Base-by-base conservation (phyloP, 2,329 filamentous ascomycete species). In the Pseudogymnoascus sp. region DNA sequence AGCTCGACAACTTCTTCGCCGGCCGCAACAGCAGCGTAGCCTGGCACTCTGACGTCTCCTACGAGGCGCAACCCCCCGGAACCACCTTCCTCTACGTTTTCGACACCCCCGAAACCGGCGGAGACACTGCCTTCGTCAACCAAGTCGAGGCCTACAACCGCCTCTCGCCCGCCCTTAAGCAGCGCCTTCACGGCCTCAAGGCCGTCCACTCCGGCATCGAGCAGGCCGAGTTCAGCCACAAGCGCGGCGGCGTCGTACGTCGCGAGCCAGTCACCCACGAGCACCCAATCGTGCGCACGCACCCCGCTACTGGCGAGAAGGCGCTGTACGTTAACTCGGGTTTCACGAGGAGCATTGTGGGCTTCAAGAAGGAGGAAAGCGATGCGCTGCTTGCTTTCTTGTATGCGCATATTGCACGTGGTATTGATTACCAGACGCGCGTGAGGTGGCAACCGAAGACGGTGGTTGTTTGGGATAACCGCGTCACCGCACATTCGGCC, bases 1-100 rank as follows among this genome's bases (percentile, higher is more conserved):
- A 78, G 2, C 81, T 78, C 18, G 75, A 81, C 18, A 77, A 82
- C 57, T 89, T 88, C 73, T 86, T 91, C 66, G 75, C 81, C 60
- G 82, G 83, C 53, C 82, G 88, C 20, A 92, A 89, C 3, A 93
- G 87, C 74, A 89, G 87, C 1, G 85, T 95, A 1, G 90, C 90
- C 6, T 96, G 91, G 91, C 91, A 96, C 75, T 89, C 86, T 0
- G 91, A 96, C 67, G 87, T 96, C 1, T 89, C 88, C 0, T 96
- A 95, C 71, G 92, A 96, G 76, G 77, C 83, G 66, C 91, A 97
- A 75, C 91, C 92, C 1, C 91, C 92, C 0, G 90, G 91, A 30
- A 96, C 91, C 0, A 96, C 92, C 0, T 95, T 96, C 75, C 75
- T 96, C 36, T 96, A 95, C 71, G 80, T 91, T 58, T 81, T 97